These are phyloP conservation scores for Malania oleifera DNA, from an alignment of 164 flowering plant genomes.

Conservation along the genomic window DNA sequence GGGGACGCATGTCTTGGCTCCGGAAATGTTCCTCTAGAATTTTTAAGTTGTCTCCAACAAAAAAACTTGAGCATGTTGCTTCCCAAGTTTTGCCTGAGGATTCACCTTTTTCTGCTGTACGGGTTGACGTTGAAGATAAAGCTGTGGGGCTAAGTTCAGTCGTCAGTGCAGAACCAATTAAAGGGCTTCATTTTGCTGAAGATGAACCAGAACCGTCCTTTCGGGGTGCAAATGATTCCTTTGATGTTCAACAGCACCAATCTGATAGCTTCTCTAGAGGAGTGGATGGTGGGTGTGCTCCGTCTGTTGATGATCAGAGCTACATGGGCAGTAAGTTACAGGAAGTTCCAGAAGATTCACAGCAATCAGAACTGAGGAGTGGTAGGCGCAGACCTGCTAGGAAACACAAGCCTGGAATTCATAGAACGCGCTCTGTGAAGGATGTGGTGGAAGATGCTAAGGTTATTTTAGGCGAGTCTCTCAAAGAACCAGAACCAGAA, in stretches of 20 bases:
- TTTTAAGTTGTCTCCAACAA: slow-evolving; percentile 40
- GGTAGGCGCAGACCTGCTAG: slow-evolving; percentile 30
- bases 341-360: slow-evolving; percentile 45
- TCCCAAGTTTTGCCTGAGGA: slow-evolving; percentile 8
- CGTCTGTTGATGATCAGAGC: slow-evolving; percentile 34
- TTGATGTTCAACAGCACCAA: too few relatives aligned
- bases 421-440: slow-evolving; percentile 57
- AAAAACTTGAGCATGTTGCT: slow-evolving; percentile 25
- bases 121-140: slow-evolving; percentile 14
- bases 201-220: slow-evolving; percentile 10
- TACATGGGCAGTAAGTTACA: slow-evolving; percentile 21
- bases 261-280: slow-evolving; percentile 7
- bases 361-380: slow-evolving; percentile 35
- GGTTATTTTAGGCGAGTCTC: slow-evolving; percentile 34
- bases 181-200: slow-evolving; percentile 12
- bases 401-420: slow-evolving; percentile 29
- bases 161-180: slow-evolving; percentile 2
- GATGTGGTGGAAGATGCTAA: slow-evolving; percentile 59
- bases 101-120: slow-evolving; percentile 4
- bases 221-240: too few relatives aligned
- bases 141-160: slow-evolving; percentile 6
- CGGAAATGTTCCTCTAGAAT: slow-evolving; percentile 60
- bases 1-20: slow-evolving; percentile 50
- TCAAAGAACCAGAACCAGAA: slow-evolving; percentile 19
- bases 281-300: slow-evolving; percentile 19